Evolutionary conservation across 768 basidiomycete genomes (phyloP), one percentile per base, ranked within the genome.

Genomic region (Amanita muscaria): DNA sequence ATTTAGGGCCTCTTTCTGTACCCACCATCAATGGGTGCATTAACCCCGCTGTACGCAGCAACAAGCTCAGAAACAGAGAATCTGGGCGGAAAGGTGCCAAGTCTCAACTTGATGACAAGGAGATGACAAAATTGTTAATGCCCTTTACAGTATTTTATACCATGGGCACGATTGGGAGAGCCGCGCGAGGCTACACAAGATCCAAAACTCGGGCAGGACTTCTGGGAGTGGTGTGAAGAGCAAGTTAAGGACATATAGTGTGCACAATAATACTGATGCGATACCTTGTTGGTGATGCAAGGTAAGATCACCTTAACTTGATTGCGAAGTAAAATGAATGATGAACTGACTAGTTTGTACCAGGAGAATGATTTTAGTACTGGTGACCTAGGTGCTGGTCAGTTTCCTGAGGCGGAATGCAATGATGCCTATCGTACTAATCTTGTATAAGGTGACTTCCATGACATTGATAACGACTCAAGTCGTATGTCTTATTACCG

Each of bases 11-110:
- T 46, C 23, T 25, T 51, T 24, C 41, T 61, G 2, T 55, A 58
- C 23, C 57, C 61, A 4, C 51, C 51, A 3, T 35, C 51, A 1
- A 47, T 47, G 30, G 70, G 71, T 16, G 68, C 68, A 3, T 46
- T 71, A 29, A 70, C 68, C 1, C 70, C 64, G 48, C 54, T 72
- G 4, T 72, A 61, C 49, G 71, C 63, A 1, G 71, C 64, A 8
- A 69, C 66, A 4, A 44, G 60, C 8, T 52, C 62, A 0, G 65
- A 66, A 30, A 62, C 57, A 0, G 51, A 49, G 3, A 29, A 59
- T 14, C 34, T 61, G 21, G 61, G 62, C 46, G 65, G 68, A 9
- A 56, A 64, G 58, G 67, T 53, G 39, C 32, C 9, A 31, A 19
- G 10, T 36, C 15, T n/a, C n/a, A n/a, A n/a, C n/a, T n/a, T 22